Conservation (phyloP, 2,329 filamentous ascomycete species). For the Amphichorda felina region DNA sequence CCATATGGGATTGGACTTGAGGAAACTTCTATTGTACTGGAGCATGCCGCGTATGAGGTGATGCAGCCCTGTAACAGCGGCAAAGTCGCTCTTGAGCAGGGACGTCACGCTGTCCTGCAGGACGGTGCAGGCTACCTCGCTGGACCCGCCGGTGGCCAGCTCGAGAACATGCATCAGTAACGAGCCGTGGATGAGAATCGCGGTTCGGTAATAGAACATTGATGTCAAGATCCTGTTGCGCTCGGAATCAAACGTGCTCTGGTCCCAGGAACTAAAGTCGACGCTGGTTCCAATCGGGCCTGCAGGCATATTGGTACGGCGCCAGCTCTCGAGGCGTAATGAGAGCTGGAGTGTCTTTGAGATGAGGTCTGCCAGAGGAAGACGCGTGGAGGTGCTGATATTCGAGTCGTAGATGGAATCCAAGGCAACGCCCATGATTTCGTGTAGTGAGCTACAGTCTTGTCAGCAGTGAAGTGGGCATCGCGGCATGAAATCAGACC, state of each 20-base stretch:
- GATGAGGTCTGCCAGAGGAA: constrained; percentile 6
- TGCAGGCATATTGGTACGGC: constrained; percentile 2
- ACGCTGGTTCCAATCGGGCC: constrained; percentile 3
- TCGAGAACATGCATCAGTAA: constrained; percentile 9
- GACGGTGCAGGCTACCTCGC: not conserved
- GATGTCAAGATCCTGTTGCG: not conserved
- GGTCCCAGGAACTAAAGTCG: not conserved
- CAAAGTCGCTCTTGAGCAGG: constrained; percentile 10
- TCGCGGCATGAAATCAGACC: no score
- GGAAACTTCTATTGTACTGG: constrained; percentile 8
- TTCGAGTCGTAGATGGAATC: constrained; percentile 10
- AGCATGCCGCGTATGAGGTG: constrained; percentile 5
- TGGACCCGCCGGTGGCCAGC: not conserved
- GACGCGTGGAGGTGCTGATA: constrained; percentile 5
- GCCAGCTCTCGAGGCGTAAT: constrained; percentile 8
- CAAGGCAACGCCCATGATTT: constrained; percentile 8
- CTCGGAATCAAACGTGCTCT: not conserved
- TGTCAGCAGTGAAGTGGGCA: no score
- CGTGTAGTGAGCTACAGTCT: constrained; percentile 7
- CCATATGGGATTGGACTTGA: constrained; percentile 14
- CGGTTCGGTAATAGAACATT: constrained; percentile 1
- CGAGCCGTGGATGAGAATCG: constrained; percentile 5
- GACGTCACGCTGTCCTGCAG: constrained; percentile 6
- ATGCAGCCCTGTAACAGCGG: constrained; percentile 9
- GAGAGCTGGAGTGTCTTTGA: constrained; percentile 9